phyloP scores from a whole-genome alignment of 2,329 filamentous ascomycete species.

The Diaporthe vexans region DNA sequence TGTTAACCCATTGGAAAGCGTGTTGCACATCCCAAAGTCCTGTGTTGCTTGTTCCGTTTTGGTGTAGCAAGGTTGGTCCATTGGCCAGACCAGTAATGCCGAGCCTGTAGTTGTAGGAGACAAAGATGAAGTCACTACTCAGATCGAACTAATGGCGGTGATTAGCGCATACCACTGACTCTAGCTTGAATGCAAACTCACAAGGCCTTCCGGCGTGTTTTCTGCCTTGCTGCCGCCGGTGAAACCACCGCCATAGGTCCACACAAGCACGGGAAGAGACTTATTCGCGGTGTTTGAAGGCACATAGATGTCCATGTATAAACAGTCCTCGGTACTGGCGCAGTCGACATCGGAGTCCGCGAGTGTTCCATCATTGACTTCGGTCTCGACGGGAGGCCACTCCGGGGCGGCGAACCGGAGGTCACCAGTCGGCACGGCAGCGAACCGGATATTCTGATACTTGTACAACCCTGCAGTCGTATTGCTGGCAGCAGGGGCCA shows the following conservation, averaged over 20 bases:
- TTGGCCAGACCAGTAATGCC: conserved; percentile 61
- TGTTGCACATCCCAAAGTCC: conserved; percentile 54
- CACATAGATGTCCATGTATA: conserved; percentile 64
- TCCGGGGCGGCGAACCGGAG: conserved; percentile 52
- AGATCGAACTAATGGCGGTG: conserved; percentile 49
- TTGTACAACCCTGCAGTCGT: conserved; percentile 50
- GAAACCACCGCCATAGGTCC: conserved; percentile 62
- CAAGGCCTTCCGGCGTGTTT: conserved; percentile 52
- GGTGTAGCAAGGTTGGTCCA: conserved; percentile 47
- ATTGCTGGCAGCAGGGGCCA: conserved; percentile 44
- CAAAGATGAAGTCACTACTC: conserved; percentile 54
- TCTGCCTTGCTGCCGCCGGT: conserved; percentile 55
- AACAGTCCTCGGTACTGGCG: conserved; percentile 58
- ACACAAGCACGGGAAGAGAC: conserved; percentile 60
- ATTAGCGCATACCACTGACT: conserved; percentile 53
- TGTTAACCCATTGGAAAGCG: conserved; percentile 58
- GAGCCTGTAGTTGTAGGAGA: conserved; percentile 64
- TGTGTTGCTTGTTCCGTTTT: conserved; percentile 58
- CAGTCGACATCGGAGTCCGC: conserved; percentile 52
- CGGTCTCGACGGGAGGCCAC: conserved; percentile 51
- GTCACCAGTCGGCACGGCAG: conserved; percentile 50
- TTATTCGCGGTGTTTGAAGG: conserved; percentile 57
- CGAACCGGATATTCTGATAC: conserved; percentile 54
- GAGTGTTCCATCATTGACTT: conserved; percentile 50
- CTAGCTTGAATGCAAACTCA: conserved; percentile 48